A percentile compares a stretch with the other conserved stretches of the same genome.
Conservation (phyloP, 352 stramenopile genomes). For the Blastocystis sp. region DNA sequence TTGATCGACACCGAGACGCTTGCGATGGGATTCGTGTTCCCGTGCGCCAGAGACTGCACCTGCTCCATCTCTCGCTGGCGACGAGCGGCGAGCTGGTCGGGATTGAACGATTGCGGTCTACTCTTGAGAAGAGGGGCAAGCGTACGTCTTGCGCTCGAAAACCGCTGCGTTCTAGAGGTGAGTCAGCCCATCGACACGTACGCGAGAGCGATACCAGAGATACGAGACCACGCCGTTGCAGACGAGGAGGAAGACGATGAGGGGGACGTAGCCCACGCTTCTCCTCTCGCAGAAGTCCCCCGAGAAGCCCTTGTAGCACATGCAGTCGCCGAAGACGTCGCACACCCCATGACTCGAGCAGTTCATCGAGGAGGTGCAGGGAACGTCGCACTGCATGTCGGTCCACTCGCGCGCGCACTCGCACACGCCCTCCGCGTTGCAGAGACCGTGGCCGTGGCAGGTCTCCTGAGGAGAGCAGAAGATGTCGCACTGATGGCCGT, state of each 20-base stretch:
- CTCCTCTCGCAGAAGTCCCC: not conserved
- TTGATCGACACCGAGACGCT: not conserved
- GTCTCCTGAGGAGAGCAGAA: not conserved
- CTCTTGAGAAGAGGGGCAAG: not conserved
- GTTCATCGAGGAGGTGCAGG: not conserved
- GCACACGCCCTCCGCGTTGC: not conserved
- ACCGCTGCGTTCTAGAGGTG: not conserved
- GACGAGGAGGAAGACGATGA: not conserved
- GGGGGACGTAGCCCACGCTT: not conserved
- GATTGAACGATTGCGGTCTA: slow-evolving; percentile 27
- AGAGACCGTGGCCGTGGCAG: not conserved
- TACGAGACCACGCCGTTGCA: not conserved
- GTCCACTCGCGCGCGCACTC: not conserved
- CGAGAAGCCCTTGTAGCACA: not conserved
- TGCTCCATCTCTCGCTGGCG: not conserved
- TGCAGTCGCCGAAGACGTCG: not conserved
- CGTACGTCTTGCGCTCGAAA: slow-evolving; percentile 21
- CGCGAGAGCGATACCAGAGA: slow-evolving; percentile 1
- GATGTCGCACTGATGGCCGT: not conserved
- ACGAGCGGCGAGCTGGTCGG: slow-evolving; percentile 5
- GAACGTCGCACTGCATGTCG: not conserved
- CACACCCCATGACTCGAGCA: not conserved
- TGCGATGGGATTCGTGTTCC: not conserved
- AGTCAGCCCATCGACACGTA: not conserved
- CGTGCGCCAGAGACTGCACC: not conserved